Conservation (phyloP, 2,329 filamentous ascomycete genomes). For the Aspergillus sp. region DNA sequence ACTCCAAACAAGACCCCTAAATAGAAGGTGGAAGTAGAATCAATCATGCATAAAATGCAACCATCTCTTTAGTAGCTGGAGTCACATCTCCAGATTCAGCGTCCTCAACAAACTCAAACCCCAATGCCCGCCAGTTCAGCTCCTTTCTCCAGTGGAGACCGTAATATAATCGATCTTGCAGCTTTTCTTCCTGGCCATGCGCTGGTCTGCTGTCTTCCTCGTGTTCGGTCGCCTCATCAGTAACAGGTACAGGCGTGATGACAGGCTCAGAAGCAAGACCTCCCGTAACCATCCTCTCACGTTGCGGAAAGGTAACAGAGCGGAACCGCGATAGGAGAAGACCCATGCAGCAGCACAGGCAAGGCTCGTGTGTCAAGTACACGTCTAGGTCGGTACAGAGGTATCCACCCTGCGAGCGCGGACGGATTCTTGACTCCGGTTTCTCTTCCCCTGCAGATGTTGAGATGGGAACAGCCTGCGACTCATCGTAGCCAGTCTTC, state of each 20-base stretch:
- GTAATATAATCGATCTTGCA: slow-evolving; percentile 42
- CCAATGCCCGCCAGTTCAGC: slow-evolving; percentile 51
- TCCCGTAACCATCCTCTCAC: slow-evolving; percentile 75
- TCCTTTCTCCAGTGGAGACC: slow-evolving; percentile 65
- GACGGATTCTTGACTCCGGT: slow-evolving; percentile 56
- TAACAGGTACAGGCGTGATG: slow-evolving; percentile 14
- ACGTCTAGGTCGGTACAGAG: slow-evolving; percentile 91
- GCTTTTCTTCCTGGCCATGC: slow-evolving; percentile 12
- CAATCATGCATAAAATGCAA: slow-evolving; percentile 23
- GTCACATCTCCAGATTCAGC: neutral
- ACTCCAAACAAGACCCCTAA: neutral
- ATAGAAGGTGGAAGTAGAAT: neutral
- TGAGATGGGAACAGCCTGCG: slow-evolving; percentile 16
- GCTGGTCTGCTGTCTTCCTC: neutral
- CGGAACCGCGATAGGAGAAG: slow-evolving; percentile 92
- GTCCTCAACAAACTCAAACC: slow-evolving; percentile 46
- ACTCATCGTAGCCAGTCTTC: slow-evolving; percentile 11
- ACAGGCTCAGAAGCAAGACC: slow-evolving; percentile 72
- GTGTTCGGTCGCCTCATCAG: neutral
- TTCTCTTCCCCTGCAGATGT: neutral
- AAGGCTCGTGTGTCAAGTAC: slow-evolving; percentile 94
- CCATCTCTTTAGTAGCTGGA: slow-evolving; percentile 10
- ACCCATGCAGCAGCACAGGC: slow-evolving; percentile 95
- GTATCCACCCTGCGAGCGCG: slow-evolving; percentile 77
- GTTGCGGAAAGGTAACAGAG: slow-evolving; percentile 67